Conservation (phyloP, 2,329 filamentous ascomycete species). For the Clarireedia homoeocarpa region DNA sequence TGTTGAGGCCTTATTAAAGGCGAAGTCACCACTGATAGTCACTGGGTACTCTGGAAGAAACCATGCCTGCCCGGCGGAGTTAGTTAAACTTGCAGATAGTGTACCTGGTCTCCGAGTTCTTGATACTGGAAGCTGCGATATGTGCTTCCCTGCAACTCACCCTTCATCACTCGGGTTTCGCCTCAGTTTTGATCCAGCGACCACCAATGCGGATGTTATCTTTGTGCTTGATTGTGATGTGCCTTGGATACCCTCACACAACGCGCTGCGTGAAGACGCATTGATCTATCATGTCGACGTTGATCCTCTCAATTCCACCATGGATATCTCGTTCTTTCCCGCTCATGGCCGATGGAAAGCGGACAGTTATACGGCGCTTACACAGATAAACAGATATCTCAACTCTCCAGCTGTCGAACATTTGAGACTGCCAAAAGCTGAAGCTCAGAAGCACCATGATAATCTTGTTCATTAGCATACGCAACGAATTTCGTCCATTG, state of each 20-base stretch:
- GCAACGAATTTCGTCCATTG: neutral
- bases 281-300: conserved; percentile 54
- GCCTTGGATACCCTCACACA: conserved; percentile 70
- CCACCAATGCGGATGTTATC: conserved; percentile 71
- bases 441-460: neutral
- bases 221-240: conserved; percentile 81
- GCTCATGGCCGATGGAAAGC: conserved; percentile 57
- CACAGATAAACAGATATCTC: conserved; percentile 58
- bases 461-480: conserved; percentile 9
- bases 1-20: neutral
- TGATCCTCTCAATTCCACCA: conserved; percentile 58
- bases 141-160: conserved; percentile 67
- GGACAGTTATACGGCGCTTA: conserved; percentile 53
- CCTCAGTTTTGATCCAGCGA: conserved; percentile 64
- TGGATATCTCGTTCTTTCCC: conserved; percentile 64
- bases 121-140: conserved; percentile 66
- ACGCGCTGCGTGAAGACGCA: conserved; percentile 37
- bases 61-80: conserved; percentile 47
- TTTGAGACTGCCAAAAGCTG: conserved; percentile 30
- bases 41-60: conserved; percentile 65
- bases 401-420: conserved; percentile 29
- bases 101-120: conserved; percentile 60
- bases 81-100: conserved; percentile 59
- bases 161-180: conserved; percentile 58
- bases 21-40: conserved; percentile 51